Evolutionary conservation across 2,329 filamentous ascomycete species (phyloP).

Genomic region (Ophiostoma quercus): DNA sequence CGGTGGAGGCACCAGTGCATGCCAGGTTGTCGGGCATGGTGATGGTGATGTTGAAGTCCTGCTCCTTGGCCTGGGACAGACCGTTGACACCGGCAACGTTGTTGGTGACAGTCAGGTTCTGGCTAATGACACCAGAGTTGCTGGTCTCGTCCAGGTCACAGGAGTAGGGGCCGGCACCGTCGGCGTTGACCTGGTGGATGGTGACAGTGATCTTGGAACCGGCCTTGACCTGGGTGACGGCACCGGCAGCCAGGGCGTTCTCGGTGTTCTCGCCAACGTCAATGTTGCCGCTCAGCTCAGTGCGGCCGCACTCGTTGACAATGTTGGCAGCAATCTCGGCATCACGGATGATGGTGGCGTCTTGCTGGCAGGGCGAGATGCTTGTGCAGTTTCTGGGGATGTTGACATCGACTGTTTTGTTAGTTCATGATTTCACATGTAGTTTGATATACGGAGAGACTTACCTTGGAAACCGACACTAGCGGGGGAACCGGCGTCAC

Average conservation of each 20-base stretch:
- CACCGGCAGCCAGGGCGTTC: constrained; percentile 42
- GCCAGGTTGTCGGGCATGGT: constrained; percentile 46
- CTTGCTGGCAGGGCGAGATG: constrained; percentile 38
- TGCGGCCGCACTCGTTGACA: constrained; percentile 57
- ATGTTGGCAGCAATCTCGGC: constrained; percentile 47
- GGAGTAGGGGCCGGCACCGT: constrained; percentile 50
- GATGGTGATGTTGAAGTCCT: constrained; percentile 48
- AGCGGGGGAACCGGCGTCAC: constrained; percentile 24
- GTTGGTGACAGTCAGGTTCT: constrained; percentile 45
- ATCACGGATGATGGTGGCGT: constrained; percentile 57
- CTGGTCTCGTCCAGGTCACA: constrained; percentile 50
- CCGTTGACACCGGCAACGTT: constrained; percentile 28
- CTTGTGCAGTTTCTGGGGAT: constrained; percentile 39
- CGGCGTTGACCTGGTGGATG: constrained; percentile 51
- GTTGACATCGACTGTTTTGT: constrained; percentile 41
- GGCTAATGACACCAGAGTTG: constrained; percentile 42
- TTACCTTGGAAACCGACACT: constrained; percentile 26
- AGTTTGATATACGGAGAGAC: neutral
- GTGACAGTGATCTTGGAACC: constrained; percentile 44
- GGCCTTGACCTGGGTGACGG: constrained; percentile 46
- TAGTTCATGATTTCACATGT: neutral
- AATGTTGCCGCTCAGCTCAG: constrained; percentile 56
- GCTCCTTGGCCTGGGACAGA: constrained; percentile 27
- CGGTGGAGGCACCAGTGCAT: constrained; percentile 51
- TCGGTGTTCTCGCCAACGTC: constrained; percentile 54